Base-by-base conservation (phyloP, 2,329 filamentous ascomycete species). In the Trematosphaeria pertusa region DNA sequence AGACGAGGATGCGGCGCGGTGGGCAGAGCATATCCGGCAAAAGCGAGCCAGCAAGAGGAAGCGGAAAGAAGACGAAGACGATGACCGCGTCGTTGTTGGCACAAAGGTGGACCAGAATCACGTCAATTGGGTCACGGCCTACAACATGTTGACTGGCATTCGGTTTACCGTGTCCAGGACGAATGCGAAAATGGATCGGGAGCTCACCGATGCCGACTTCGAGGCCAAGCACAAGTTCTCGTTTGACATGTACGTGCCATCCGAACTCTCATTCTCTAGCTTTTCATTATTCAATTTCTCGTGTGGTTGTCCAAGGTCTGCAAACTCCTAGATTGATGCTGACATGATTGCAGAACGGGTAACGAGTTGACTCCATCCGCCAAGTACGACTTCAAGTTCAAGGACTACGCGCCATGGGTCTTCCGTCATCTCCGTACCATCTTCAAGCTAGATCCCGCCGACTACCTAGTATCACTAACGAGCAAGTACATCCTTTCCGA, bases 341-440 rank as follows among this genome's bases (percentile, higher is more conserved):
- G 37, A 77, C 81, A 63, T 22, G 26, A 21, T 45, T 30, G 46
- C 65, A 92, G 89, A 68, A 95, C 92, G 57, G 94, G 94, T 56
- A 97, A 97, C 72, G 94, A 99, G 78, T 80, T 99, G 70, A 96
- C 96, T 4, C 94, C 94, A 17, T 97, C 93, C 52, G 92, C 94
- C 60, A 97, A 99, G 75, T 99, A 99, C 78, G 94, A 99, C 77
- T 99, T 99, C 85, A 99, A 99, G 75, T 99, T 99, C 81, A 99
- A 99, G 78, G 94, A 99, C 76, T 99, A 99, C 73, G 93, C 93
- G n/a, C 94, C 94, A 46, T 97, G 93, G 92, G 94, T 99, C 48
- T 99, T 99, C 75, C 90, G 94, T 64, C 90, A 91, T 74, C 81
- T 99, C 33, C 89, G 94, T 58, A 80, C 85, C 37, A 88, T 87